Evolutionary conservation across 2,329 filamentous ascomycete genomes (phyloP).

Genomic region (Lachnellula subtilissima): DNA sequence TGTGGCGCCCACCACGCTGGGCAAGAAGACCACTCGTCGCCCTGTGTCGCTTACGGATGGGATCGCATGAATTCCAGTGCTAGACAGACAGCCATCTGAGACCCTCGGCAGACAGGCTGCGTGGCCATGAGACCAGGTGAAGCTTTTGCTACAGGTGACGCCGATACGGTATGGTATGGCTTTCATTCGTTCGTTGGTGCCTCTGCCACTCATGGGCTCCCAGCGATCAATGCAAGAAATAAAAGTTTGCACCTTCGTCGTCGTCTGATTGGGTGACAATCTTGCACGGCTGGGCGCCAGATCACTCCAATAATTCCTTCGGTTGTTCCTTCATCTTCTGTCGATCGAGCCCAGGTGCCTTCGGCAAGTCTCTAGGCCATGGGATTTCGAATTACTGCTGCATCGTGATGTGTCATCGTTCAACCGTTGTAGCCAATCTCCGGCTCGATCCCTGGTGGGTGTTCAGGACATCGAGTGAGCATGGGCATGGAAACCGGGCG

Average conservation of each 20-base stretch:
- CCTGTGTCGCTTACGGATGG: slow-evolving; percentile 3
- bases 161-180: not conserved
- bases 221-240: slow-evolving; percentile 22
- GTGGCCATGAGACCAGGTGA: slow-evolving; percentile 21
- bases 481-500: slow-evolving; percentile 9
- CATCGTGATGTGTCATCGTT: slow-evolving; percentile 30
- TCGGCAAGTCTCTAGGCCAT: not conserved
- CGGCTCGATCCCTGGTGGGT: slow-evolving; percentile 16
- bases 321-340: slow-evolving; percentile 17
- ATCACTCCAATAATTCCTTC: slow-evolving; percentile 12
- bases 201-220: slow-evolving; percentile 7
- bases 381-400: slow-evolving; percentile 18
- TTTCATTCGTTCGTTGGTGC: not conserved
- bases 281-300: slow-evolving; percentile 4
- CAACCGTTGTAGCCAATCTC: slow-evolving; percentile 26
- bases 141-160: not conserved
- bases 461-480: not conserved
- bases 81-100: slow-evolving; percentile 20
- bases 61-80: slow-evolving; percentile 18
- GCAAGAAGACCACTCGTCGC: slow-evolving; percentile 1
- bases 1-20: slow-evolving; percentile 16
- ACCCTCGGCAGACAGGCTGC: slow-evolving; percentile 8
- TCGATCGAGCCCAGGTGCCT: slow-evolving; percentile 13
- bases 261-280: not conserved
- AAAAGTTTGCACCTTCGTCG: slow-evolving; percentile 4